A percentile compares a stretch with the other conserved stretches of the same genome.
Conservation (phyloP, 768 basidiomycete genomes). For the Macrolepiota dolichaula region DNA sequence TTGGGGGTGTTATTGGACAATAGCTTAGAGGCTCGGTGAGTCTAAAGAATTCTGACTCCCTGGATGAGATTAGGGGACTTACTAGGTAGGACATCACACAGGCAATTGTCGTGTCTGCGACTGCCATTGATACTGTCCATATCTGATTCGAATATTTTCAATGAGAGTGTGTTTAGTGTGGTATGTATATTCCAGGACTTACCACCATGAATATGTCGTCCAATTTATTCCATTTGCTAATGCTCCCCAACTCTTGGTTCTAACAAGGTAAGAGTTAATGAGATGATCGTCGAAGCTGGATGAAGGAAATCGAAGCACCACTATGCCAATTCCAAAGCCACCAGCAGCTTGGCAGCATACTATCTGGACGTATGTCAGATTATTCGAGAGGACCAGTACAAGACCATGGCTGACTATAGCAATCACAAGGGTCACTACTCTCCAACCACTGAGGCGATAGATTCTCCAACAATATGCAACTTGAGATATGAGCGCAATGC, state of each 20-base stretch:
- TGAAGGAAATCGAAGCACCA: background rate
- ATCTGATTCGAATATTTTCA: background rate
- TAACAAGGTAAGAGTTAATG: background rate
- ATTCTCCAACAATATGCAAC: conserved; percentile 6
- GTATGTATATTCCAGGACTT: background rate
- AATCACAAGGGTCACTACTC: background rate
- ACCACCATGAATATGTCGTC: background rate
- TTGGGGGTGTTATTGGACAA: background rate
- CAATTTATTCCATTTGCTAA: background rate
- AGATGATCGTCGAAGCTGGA: background rate
- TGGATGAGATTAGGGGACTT: background rate
- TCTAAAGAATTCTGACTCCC: background rate
- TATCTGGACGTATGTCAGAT: background rate
- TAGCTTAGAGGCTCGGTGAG: background rate
- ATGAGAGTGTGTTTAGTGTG: background rate
- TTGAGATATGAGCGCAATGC: background rate
- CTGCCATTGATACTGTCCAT: background rate
- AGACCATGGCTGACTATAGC: background rate
- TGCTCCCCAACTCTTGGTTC: background rate
- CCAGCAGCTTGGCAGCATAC: background rate
- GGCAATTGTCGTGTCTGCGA: background rate
- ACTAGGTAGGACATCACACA: background rate
- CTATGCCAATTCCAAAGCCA: background rate
- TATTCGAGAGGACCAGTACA: background rate
- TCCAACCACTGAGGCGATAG: background rate